Evolutionary conservation across 805 yeast species (phyloP).

Genomic region (Wickerhamiella nectarea): DNA sequence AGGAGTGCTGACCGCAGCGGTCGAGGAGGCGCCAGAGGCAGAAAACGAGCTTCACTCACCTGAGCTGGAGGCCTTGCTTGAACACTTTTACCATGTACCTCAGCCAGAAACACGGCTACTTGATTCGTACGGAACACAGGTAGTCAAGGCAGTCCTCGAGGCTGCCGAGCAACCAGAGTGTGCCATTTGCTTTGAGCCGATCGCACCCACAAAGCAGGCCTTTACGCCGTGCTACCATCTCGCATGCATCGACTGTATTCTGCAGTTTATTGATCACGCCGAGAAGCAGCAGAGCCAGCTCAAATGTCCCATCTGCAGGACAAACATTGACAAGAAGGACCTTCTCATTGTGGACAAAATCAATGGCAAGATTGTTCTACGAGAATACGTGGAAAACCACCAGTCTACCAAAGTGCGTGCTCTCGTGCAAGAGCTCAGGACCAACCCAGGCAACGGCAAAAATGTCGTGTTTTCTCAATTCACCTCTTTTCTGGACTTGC

Average conservation of each 20-base stretch:
- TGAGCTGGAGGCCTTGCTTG: conserved; percentile 12
- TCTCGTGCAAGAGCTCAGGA: conserved; percentile 43
- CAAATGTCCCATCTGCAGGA: conserved; percentile 69
- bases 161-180: conserved; percentile 48
- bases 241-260: conserved; percentile 59
- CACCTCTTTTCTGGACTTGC: conserved; percentile 64
- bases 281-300: conserved; percentile 32
- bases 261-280: conserved; percentile 65
- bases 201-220: conserved; percentile 37
- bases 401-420: conserved; percentile 67
- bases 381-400: conserved; percentile 24
- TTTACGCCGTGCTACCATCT: conserved; percentile 72
- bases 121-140: conserved; percentile 18
- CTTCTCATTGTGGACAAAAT: conserved; percentile 31
- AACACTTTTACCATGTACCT: conserved; percentile 3
- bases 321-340: conserved; percentile 35
- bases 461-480: conserved; percentile 86
- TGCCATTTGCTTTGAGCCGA: conserved; percentile 66
- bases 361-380: conserved; percentile 17
- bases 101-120: conserved; percentile 10
- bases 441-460: conserved; percentile 45
- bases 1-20: no score
- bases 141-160: conserved; percentile 20
- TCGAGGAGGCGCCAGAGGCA: conserved; percentile 12
- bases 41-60: conserved; percentile 1